Evolutionary conservation across 2,329 filamentous ascomycete genomes (phyloP).

Genomic region (Nothopassalora personata): DNA sequence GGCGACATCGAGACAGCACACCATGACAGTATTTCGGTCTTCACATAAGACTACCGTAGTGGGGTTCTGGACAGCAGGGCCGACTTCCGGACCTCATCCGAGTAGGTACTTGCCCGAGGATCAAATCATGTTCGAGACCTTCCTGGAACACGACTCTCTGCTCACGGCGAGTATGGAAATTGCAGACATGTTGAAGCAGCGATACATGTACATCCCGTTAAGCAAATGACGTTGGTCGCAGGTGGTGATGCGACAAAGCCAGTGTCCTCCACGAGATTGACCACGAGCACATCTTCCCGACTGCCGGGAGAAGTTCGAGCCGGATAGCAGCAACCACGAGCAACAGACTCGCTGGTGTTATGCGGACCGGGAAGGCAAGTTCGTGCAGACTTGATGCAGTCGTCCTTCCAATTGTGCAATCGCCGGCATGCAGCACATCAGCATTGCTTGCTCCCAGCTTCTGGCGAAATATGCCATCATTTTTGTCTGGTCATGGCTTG

Average conservation of each 20-base stretch:
- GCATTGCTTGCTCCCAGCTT: too few relatives aligned
- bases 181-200: neutral
- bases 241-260: neutral
- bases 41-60: neutral
- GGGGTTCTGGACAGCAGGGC: neutral
- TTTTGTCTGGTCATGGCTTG: too few relatives aligned
- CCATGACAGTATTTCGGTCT: neutral
- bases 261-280: neutral
- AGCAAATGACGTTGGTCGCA: neutral
- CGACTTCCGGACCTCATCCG: neutral
- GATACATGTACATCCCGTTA: neutral
- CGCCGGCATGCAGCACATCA: too few relatives aligned
- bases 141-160: too few relatives aligned
- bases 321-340: neutral
- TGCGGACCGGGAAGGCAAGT: too few relatives aligned
- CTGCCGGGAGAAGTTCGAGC: neutral
- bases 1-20: neutral
- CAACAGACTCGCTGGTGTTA: neutral
- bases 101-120: too few relatives aligned
- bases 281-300: neutral
- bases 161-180: neutral
- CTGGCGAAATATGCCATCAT: too few relatives aligned
- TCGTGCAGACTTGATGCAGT: too few relatives aligned
- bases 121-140: too few relatives aligned
- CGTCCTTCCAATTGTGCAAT: too few relatives aligned